Evolutionary conservation across 2,329 filamentous ascomycete species (phyloP), one percentile per base, ranked within the genome.

Genomic region (Fusarium humuli): DNA sequence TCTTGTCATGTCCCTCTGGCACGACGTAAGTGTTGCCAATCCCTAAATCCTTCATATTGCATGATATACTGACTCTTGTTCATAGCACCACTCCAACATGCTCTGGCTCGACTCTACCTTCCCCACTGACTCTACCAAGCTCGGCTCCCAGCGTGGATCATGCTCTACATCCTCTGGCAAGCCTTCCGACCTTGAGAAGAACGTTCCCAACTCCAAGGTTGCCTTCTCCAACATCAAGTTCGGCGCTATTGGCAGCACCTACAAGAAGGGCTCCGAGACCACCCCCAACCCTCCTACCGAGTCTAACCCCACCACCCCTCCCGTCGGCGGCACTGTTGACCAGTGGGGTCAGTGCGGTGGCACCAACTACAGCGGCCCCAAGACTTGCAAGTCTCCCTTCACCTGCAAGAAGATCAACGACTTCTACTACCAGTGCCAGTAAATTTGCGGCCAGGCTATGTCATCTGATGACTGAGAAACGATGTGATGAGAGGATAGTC

Each of bases 61-160:
- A 45, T 40, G 30, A 23, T 22, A 32, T 50, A 46, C 61, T 72
- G 22, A 72, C 56, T 32, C 61, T 34, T 44, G 14, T 29, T 25
- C 42, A 16, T 44, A 79, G 78, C 86, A 92, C 80, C 79, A 86
- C 64, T 81, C 87, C 75, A 85, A 90, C 81, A 93, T 93, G 90
- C 86, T 91, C 75, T 93, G 91, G 91, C 86, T 94, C 73, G 91
- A 93, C 83, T 87, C 86, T 65, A 86, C 82, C 77, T 91, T 87
- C 83, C 90, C 90, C 50, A 81, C 82, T 65, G 76, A 80, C 66
- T 73, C 81, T 30, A 83, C 81, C 55, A 69, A 65, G 3, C 82
- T 82, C 30, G 88, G 88, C 70, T 79, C 82, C 61, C 80, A 80
- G 44, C 86, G 88, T 74, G 89, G 89, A 57, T 80, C 81, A 37